A percentile compares a stretch with the other conserved stretches of the same genome.
Evolutionary conservation across 768 basidiomycete genomes (phyloP).

Genomic region (Termitomyces sp.): DNA sequence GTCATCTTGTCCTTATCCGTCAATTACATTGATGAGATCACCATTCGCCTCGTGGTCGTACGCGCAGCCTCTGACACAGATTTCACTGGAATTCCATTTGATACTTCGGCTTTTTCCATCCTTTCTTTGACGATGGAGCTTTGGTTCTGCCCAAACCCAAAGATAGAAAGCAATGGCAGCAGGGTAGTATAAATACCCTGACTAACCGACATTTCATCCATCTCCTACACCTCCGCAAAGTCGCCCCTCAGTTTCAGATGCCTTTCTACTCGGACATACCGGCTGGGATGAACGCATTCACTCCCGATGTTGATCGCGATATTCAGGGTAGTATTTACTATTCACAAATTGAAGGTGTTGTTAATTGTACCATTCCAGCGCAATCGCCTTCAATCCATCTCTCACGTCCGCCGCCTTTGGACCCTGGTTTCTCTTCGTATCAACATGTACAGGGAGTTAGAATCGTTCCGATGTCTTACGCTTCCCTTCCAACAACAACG

Average conservation of each 20-base stretch:
- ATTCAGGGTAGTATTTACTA: not conserved
- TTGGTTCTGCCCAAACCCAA: not conserved
- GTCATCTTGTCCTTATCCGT: not conserved
- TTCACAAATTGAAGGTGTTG: too few species aligned
- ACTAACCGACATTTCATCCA: not conserved
- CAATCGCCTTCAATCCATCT: too few species aligned
- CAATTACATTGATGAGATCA: not conserved
- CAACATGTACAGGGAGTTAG: too few species aligned
- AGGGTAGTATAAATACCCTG: slow-evolving; percentile 1
- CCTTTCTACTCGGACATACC: not conserved
- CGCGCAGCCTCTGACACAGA: not conserved
- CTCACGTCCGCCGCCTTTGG: too few species aligned
- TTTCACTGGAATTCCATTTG: not conserved
- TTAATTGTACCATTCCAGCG: too few species aligned
- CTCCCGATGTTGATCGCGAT: too few species aligned
- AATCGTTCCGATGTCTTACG: too few species aligned
- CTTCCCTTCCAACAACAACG: too few species aligned
- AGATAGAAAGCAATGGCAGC: not conserved
- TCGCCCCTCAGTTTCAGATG: not conserved
- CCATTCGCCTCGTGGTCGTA: slow-evolving; percentile 3
- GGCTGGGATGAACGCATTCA: too few species aligned
- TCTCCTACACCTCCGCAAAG: not conserved
- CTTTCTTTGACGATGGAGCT: not conserved
- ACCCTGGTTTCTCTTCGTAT: too few species aligned
- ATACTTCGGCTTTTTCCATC: not conserved